Conservation (phyloP, 2,329 filamentous ascomycete species). For the Alternaria novae-zelandiae region DNA sequence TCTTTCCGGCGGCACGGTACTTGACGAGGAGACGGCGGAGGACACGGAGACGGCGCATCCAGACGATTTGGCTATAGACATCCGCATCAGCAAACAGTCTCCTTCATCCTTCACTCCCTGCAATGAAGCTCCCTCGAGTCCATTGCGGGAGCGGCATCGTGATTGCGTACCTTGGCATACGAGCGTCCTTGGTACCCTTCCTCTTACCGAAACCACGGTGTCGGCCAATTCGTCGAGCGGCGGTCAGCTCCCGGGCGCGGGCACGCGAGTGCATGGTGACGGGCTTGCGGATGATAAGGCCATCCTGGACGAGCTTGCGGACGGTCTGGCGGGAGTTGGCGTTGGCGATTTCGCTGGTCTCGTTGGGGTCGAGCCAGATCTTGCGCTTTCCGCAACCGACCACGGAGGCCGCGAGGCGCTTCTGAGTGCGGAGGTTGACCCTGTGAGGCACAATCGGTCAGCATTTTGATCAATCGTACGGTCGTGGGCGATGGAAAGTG, state of each 20-base stretch:
- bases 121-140: constrained; percentile 4
- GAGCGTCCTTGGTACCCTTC: constrained; percentile 99
- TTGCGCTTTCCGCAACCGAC: constrained; percentile 99
- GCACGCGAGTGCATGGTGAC: constrained; percentile 99
- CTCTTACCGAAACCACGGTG: constrained; percentile 99
- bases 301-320: constrained; percentile 99
- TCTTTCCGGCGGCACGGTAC: constrained; percentile 99
- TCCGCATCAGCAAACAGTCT: constrained; percentile 39
- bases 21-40: constrained; percentile 99
- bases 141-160: constrained; percentile 22
- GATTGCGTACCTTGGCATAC: constrained; percentile 89
- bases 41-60: constrained; percentile 99
- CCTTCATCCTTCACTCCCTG: constrained; percentile 13
- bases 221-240: constrained; percentile 91
- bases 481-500: constrained; percentile 25
- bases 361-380: constrained; percentile 99
- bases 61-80: constrained; percentile 82
- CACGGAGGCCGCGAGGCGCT: constrained; percentile 98
- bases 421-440: constrained; percentile 99
- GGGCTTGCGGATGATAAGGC: constrained; percentile 99
- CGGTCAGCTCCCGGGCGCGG: constrained; percentile 93
- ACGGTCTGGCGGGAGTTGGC: constrained; percentile 99
- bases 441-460: constrained; percentile 59
- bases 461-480: constrained; percentile 29
- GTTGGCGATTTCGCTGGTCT: constrained; percentile 99